Evolutionary conservation across 345 rosid species (phyloP), one percentile per base, ranked within the genome.

Genomic region (Boechera stricta): DNA sequence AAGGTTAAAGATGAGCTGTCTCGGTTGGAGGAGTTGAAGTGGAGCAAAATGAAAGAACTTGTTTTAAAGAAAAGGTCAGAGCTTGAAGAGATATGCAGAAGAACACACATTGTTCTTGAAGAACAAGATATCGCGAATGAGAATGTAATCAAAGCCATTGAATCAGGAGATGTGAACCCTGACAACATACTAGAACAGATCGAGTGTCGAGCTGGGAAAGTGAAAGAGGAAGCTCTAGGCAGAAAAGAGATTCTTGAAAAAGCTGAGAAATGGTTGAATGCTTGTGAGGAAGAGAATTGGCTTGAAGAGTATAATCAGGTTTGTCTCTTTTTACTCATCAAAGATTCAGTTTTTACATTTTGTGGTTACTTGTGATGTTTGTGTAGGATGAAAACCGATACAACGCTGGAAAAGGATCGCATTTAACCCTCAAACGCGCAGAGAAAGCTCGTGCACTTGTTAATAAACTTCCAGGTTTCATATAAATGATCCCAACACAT

Each of bases 251-350:
- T 95, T 64, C 94, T 95, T 32, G 99, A 95, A 72, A 95, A 88
- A 82, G 83, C 90, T 53, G 99, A 95, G 85, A 95, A 91, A 87
- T 95, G 99, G 99, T 81, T 87, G 75, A 83, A 66, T 54, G 97
- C 96, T 24, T 89, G 97, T 64, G 98, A 92, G 41, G 99, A 95
- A 78, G 99, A 95, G 76, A 82, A 85, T 49, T 95, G 99, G 99
- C 98, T 95, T 48, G 99, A 95, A 79, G 99, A 95, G 72, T 92
- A 95, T 61, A 92, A 92, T 76, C 89, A 90, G 94, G 98, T 93
- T 16, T 26, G 24, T 51, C 28, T 55, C 35, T 52, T 9, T 52
- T 33, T 9, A 47, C 2, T 59, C 33, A 29, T 38, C 38, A 13
- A 52, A 0, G 55, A 10, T 58, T 71, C 33, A 48, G 2, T 68